Evolutionary conservation across 1,284 basidiomycete genomes (phyloP).

Genomic region (Rhodotorula sp.): DNA sequence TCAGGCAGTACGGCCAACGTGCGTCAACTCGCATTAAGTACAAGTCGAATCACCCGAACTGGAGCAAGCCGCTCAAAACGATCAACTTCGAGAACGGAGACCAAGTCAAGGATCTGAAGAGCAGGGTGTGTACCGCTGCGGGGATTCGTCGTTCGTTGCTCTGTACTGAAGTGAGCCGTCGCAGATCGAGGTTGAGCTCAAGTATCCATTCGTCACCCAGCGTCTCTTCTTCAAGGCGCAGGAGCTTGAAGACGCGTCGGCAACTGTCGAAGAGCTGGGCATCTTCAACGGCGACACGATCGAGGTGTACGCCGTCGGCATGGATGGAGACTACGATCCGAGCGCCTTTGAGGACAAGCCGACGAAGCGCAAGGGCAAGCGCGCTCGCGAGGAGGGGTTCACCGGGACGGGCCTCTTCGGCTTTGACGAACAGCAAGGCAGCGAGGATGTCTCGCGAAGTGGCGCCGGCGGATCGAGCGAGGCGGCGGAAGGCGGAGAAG

Average conservation of each 20-base stretch:
- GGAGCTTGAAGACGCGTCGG: constrained; percentile 61
- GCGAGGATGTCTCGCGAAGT: neutral
- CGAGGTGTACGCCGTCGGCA: constrained; percentile 66
- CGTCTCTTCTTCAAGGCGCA: constrained; percentile 61
- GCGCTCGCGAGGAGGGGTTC: constrained; percentile 64
- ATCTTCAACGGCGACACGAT: constrained; percentile 65
- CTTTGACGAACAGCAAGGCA: neutral
- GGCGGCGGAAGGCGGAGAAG: neutral
- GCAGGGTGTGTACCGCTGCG: constrained; percentile 56
- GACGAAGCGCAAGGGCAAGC: constrained; percentile 42
- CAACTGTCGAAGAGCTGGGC: constrained; percentile 61
- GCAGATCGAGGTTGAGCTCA: constrained; percentile 61
- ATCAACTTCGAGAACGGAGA: constrained; percentile 59
- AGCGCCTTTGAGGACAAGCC: neutral
- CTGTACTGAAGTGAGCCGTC: too few species aligned
- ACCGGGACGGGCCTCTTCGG: constrained; percentile 64
- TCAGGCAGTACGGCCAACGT: neutral
- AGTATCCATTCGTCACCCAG: constrained; percentile 70
- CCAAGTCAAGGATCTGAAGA: constrained; percentile 71
- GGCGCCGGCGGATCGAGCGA: neutral
- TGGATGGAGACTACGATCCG: constrained; percentile 57
- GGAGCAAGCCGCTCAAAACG: neutral
- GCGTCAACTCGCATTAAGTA: constrained; percentile 16
- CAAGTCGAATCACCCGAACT: constrained; percentile 1
- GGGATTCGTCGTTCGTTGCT: too few species aligned